These are phyloP conservation scores for Xylaria sp. DNA, from an alignment of 2,329 filamentous ascomycete species.

Conservation along the genomic window DNA sequence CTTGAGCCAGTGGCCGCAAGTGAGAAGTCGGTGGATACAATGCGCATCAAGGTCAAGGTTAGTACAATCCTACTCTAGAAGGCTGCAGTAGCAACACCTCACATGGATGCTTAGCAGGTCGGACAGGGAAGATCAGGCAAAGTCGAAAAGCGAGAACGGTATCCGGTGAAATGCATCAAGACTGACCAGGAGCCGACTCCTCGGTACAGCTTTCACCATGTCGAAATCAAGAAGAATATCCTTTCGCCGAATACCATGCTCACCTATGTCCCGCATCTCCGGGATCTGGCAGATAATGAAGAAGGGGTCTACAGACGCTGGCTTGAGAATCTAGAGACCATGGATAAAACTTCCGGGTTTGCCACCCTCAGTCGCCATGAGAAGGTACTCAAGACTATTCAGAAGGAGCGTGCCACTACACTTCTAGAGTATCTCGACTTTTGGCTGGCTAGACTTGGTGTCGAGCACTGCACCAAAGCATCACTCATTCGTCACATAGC, in stretches of 20 bases:
- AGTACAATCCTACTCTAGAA: conserved; percentile 27
- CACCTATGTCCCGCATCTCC: conserved; percentile 69
- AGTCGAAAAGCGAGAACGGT: conserved; percentile 58
- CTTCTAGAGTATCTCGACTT: conserved; percentile 64
- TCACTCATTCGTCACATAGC: conserved; percentile 66
- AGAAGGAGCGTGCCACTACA: conserved; percentile 63
- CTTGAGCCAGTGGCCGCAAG: conserved; percentile 48
- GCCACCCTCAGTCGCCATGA: conserved; percentile 64
- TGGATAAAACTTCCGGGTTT: conserved; percentile 68
- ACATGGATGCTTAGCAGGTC: conserved; percentile 54
- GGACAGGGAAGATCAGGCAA: conserved; percentile 53
- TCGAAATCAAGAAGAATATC: conserved; percentile 69
- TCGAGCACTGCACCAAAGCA: conserved; percentile 64
- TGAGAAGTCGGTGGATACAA: conserved; percentile 52
- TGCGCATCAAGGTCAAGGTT: conserved; percentile 65
- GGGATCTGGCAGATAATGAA: conserved; percentile 67
- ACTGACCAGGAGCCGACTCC: conserved; percentile 65
- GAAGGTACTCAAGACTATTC: conserved; percentile 61
- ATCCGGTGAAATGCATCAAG: conserved; percentile 59
- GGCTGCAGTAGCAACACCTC: conserved; percentile 23
- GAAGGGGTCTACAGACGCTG: conserved; percentile 66
- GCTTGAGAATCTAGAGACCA: conserved; percentile 67
- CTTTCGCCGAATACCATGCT: conserved; percentile 70
- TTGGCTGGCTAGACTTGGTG: conserved; percentile 63
- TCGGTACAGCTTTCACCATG: conserved; percentile 69